These are phyloP conservation scores for Penicillium sp. DNA, from an alignment of 2,329 filamentous ascomycete genomes.

Conservation along the genomic window DNA sequence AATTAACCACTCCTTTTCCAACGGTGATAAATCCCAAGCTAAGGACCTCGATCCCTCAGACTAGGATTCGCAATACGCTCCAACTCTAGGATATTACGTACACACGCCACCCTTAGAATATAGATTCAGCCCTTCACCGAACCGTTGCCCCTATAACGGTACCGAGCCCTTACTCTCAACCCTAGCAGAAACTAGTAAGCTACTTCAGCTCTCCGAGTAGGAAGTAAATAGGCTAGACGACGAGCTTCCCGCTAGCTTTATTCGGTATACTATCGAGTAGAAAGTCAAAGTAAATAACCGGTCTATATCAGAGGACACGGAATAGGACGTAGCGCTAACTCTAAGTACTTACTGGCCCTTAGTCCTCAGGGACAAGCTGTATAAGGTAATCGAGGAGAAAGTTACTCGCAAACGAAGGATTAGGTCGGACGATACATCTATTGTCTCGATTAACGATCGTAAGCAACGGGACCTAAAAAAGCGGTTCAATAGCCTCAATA, in stretches of 20 bases:
- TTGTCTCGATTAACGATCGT: neutral
- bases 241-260: constrained; percentile 7
- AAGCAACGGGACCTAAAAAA: constrained; percentile 1
- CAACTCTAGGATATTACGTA: neutral
- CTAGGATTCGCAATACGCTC: neutral
- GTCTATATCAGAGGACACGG: neutral
- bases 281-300: constrained; percentile 10
- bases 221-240: neutral
- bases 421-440: neutral
- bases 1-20: neutral
- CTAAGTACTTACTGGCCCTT: constrained; percentile 3
- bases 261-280: constrained; percentile 14
- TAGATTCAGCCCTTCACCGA: neutral
- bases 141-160: neutral
- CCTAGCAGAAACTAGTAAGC: neutral
- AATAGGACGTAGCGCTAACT: neutral
- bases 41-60: neutral
- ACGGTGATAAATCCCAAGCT: neutral
- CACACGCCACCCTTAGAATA: neutral
- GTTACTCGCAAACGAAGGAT: neutral
- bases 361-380: neutral
- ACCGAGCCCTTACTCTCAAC: neutral
- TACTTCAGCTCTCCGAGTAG: constrained; percentile 6
- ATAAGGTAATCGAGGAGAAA: constrained; percentile 3
- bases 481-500: neutral